Evolutionary conservation across 2,329 filamentous ascomycete species (phyloP), one percentile per base, ranked within the genome.

Genomic region (Fusarium drepaniforme): DNA sequence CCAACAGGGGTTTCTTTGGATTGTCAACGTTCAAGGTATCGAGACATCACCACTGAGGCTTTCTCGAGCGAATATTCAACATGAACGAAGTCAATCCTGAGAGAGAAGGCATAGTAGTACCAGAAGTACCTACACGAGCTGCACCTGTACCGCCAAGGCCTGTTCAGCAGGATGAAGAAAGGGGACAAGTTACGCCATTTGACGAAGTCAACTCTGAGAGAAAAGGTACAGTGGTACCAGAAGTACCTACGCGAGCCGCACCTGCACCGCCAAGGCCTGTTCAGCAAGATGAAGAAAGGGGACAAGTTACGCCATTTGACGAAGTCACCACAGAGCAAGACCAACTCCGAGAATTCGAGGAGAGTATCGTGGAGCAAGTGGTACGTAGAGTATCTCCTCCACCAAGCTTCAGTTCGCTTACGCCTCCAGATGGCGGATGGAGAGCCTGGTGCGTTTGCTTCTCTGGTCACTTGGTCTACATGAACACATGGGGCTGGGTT

Each of bases 401-500:
- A 6, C 11, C 40, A 4, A 28, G 13, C 11, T 18, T 23, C 46
- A 40, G 12, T 13, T 64, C 64, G 8, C 9, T n/a, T 0, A 87
- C 87, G 23, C 87, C 88, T 1, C 88, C 88, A 0, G 87, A 90
- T 33, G 88, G 88, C 4, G 88, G 88, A 1, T 75, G 79, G 61
- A 75, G 80, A 25, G 88, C 88, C 0, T 90, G 88, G 88, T 68
- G 64, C 12, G 62, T 76, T 3, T 60, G 70, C 11, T 18, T 74
- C 49, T 64, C 67, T 12, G 56, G 66, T 16, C 88, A 89, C 73
- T 75, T 89, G 3, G 82, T 87, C 21, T 82, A 89, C 53, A 86
- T 86, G 82, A 87, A 87, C 72, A 88, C 87, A 3, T 89, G 88
- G 84, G 89, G 89, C 38, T 85, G 87, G 74, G 85, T 89, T 74